A percentile compares a stretch with the other conserved stretches of the same genome.
These are phyloP conservation scores for Oxyria digyna DNA, from an alignment of 148 eudicot genomes.

Conservation along the genomic window DNA sequence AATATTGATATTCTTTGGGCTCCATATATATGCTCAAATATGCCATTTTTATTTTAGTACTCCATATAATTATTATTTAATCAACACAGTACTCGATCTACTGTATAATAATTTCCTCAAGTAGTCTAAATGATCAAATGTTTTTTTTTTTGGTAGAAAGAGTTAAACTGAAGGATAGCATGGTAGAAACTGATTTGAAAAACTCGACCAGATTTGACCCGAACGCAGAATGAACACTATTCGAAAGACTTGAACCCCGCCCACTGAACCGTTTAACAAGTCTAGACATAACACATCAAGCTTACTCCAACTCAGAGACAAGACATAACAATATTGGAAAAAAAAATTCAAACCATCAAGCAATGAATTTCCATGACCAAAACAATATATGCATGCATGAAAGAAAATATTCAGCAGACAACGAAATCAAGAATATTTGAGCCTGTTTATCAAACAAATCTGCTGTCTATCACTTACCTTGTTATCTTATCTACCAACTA, in stretches of 20 bases:
- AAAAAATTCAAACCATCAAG: too few species aligned
- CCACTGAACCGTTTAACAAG: too few species aligned
- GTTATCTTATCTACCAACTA: slow-evolving; percentile 7
- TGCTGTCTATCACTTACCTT: background rate
- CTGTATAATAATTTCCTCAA: background rate
- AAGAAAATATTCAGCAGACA: background rate
- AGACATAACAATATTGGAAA: too few species aligned
- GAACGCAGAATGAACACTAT: too few species aligned
- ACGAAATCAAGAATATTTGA: slow-evolving; percentile 4
- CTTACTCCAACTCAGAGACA: too few species aligned
- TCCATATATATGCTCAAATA: background rate
- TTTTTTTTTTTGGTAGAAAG: background rate
- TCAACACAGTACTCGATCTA: background rate
- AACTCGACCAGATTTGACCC: too few species aligned
- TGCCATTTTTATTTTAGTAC: background rate
- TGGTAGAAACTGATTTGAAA: too few species aligned
- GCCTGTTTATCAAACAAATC: background rate
- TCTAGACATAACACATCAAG: background rate
- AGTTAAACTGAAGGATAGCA: background rate
- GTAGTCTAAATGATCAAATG: background rate
- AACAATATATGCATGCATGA: too few species aligned
- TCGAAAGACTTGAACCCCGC: too few species aligned
- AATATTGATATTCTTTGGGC: slow-evolving; percentile 4
- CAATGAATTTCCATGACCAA: too few species aligned
- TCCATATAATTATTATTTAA: background rate